These are phyloP conservation scores for Metschnikowia gelsemii DNA, from an alignment of 805 yeast genomes.

Conservation along the genomic window DNA sequence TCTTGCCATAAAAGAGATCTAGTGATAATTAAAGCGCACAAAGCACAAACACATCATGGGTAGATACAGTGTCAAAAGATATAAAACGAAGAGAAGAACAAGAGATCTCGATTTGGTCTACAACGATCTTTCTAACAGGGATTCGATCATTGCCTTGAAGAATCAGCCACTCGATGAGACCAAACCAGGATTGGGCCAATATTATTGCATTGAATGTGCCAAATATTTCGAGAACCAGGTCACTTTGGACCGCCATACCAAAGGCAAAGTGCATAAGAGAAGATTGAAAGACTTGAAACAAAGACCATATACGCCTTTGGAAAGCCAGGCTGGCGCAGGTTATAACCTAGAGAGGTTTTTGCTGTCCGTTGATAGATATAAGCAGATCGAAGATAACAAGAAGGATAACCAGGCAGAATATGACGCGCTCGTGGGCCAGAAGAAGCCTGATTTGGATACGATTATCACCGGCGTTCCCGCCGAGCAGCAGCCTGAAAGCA, in stretches of 20 bases:
- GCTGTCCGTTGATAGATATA: constrained; percentile 60
- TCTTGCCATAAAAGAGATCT: no score
- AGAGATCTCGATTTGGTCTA: constrained; percentile 82
- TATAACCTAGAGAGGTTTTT: constrained; percentile 66
- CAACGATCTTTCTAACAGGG: constrained; percentile 65
- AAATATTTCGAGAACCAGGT: constrained; percentile 79
- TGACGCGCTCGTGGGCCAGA: constrained; percentile 34
- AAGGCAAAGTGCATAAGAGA: constrained; percentile 81
- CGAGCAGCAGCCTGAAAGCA: constrained; percentile 17
- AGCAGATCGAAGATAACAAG: constrained; percentile 41
- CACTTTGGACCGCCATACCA: constrained; percentile 70
- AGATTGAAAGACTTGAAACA: constrained; percentile 71
- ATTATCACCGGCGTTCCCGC: constrained; percentile 32
- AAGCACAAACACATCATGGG: constrained; percentile 55
- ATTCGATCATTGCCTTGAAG: constrained; percentile 61
- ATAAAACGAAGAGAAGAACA: constrained; percentile 85
- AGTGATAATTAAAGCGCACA: no score
- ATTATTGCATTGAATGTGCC: constrained; percentile 92
- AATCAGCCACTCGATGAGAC: constrained; percentile 87
- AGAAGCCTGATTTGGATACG: constrained; percentile 41
- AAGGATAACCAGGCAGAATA: constrained; percentile 45
- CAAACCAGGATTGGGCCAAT: constrained; percentile 92
- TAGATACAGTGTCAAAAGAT: constrained; percentile 79
- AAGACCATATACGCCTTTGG: constrained; percentile 84
- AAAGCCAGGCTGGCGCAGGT: constrained; percentile 91